phyloP scores from a whole-genome alignment of 1,139 yeast genomes.

The Yamadazyma atmosphaerica region DNA sequence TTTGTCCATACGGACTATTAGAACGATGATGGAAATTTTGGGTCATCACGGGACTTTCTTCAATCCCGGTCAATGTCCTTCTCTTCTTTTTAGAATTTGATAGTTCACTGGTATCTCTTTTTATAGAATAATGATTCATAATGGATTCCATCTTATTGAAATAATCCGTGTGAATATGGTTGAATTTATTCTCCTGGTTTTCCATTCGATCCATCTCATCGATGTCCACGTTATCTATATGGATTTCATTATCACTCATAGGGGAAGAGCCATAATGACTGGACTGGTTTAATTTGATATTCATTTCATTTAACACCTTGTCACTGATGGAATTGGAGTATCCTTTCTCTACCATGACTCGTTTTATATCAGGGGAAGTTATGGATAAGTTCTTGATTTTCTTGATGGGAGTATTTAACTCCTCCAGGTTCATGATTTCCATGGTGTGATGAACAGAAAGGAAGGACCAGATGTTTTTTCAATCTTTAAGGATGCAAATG shows the following conservation, averaged over 20 bases:
- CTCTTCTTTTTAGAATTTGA: conserved; percentile 23
- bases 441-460: no score
- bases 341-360: conserved; percentile 40
- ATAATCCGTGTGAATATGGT: conserved; percentile 28
- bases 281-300: conserved; percentile 23
- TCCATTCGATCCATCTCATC: conserved; percentile 1
- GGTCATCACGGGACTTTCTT: conserved; percentile 14
- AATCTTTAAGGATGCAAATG: background rate
- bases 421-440: conserved; percentile 8
- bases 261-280: conserved; percentile 8
- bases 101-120: conserved; percentile 8
- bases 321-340: conserved; percentile 42
- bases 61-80: conserved; percentile 35
- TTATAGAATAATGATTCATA: conserved; percentile 38
- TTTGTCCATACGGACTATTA: background rate
- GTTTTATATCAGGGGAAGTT: conserved; percentile 29
- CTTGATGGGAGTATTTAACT: conserved; percentile 42
- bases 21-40: background rate
- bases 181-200: conserved; percentile 5
- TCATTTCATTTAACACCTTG: conserved; percentile 43
- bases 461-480: no score
- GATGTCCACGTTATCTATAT: conserved; percentile 3
- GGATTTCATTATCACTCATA: background rate
- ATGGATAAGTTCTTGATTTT: conserved; percentile 35
- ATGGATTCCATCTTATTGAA: conserved; percentile 46